Evolutionary conservation across 306 rosid species (phyloP).

Genomic region (Pyrus bretschneideri): DNA sequence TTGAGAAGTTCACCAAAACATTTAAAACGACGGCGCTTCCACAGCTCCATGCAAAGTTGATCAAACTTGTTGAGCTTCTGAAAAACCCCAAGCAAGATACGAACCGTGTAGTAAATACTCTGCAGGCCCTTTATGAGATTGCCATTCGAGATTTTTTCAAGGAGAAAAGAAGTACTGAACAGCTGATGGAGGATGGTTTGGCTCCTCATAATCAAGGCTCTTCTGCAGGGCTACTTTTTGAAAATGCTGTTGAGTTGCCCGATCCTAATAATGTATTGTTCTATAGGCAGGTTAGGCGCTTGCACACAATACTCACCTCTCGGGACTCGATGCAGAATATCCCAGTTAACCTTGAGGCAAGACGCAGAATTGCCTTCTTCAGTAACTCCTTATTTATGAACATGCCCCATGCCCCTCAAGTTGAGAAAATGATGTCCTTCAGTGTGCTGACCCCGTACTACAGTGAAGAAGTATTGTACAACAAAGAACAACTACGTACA

Average conservation of each 20-base stretch:
- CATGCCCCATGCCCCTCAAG: slow-evolving; percentile 97
- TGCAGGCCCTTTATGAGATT: slow-evolving; percentile 93
- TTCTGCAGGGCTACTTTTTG: slow-evolving; percentile 56
- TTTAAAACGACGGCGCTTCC: slow-evolving; percentile 76
- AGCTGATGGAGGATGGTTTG: slow-evolving; percentile 75
- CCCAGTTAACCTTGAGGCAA: slow-evolving; percentile 93
- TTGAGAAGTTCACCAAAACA: slow-evolving; percentile 69
- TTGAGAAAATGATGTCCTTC: slow-evolving; percentile 97
- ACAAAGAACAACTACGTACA: slow-evolving; percentile 73
- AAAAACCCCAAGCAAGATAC: slow-evolving; percentile 55
- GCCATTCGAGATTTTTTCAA: slow-evolving; percentile 67
- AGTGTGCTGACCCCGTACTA: slow-evolving; percentile 94
- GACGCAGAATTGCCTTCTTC: slow-evolving; percentile 88
- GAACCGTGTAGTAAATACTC: slow-evolving; percentile 61
- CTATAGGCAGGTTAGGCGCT: slow-evolving; percentile 75
- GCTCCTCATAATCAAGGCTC: slow-evolving; percentile 55
- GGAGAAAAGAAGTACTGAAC: slow-evolving; percentile 56
- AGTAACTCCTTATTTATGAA: slow-evolving; percentile 94
- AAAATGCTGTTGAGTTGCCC: slow-evolving; percentile 64
- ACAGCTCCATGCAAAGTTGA: slow-evolving; percentile 65
- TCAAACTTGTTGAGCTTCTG: slow-evolving; percentile 63
- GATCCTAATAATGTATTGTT: slow-evolving; percentile 54
- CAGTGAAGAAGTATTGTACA: slow-evolving; percentile 70
- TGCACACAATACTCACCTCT: slow-evolving; percentile 81
- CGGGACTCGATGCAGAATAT: slow-evolving; percentile 84